Conservation (phyloP, 2,329 filamentous ascomycete genomes). For the Emergomyces orientalis region DNA sequence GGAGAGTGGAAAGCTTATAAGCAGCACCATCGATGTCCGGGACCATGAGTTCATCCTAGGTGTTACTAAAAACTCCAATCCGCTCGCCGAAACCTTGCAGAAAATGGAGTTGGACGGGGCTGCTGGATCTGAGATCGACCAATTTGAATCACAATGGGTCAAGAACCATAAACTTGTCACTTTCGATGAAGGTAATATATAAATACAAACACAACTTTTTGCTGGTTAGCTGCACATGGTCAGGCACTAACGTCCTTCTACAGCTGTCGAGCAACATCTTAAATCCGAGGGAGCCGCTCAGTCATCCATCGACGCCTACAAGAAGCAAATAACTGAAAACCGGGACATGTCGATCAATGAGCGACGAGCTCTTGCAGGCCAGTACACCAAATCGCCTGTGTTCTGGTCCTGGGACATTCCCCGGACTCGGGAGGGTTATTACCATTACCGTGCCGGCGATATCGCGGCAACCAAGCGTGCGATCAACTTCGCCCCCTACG, state of each 20-base stretch:
- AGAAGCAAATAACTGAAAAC: conserved; percentile 51
- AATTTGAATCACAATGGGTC: conserved; percentile 79
- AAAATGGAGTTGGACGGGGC: conserved; percentile 78
- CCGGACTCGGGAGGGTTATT: conserved; percentile 86
- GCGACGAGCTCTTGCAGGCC: conserved; percentile 61
- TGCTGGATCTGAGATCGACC: conserved; percentile 68
- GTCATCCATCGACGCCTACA: conserved; percentile 59
- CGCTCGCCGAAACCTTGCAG: conserved; percentile 80
- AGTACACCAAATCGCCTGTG: conserved; percentile 58
- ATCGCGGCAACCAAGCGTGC: conserved; percentile 80
- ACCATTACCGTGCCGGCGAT: conserved; percentile 64
- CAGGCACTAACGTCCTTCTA: conserved; percentile 13
- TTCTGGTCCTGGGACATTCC: conserved; percentile 88
- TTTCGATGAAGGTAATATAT: conserved; percentile 63
- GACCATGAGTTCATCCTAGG: conserved; percentile 97
- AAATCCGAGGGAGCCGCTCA: conserved; percentile 54
- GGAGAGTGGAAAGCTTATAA: conserved; percentile 83
- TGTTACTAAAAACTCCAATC: conserved; percentile 65
- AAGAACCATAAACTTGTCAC: conserved; percentile 75
- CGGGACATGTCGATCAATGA: conserved; percentile 68
- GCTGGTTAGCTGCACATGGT: neutral
- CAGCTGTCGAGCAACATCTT: conserved; percentile 67
- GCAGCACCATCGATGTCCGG: conserved; percentile 81
- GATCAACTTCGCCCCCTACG: conserved; percentile 81
- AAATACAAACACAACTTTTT: neutral